Base-by-base conservation (phyloP, 371 early-diverging fungal species). In the Lichtheimia ornata region DNA sequence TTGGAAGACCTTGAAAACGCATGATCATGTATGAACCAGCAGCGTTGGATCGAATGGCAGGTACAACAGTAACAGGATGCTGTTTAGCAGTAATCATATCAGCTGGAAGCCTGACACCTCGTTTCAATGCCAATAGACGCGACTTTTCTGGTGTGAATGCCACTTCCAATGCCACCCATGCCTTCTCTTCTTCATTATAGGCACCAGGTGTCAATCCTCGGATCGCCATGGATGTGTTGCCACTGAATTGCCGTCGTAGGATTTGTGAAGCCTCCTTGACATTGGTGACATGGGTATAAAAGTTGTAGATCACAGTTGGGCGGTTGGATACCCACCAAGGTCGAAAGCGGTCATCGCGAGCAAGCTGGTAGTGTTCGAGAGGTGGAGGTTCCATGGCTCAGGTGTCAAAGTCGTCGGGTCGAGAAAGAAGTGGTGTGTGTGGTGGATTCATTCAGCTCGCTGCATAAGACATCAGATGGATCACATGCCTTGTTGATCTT, bases 1-100 rank as follows among this genome's bases (percentile, higher is more conserved):
- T 9, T 13, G 57, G 57, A 2, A 56, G 25, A 1, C 27, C 57
- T 5, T n/a, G 27, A 28, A 56, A 27, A 3, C 57, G 57, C 57
- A 56, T 42, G 7, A 56, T 27, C 57, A 56, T 56, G 25, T 56
- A 56, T 25, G 57, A 45, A 42, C 57, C 57, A 7, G 57, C 44
- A 13, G 43, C 57, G 25, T 22, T 41, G 25, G 42, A 18, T 25
- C 11, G 12, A 44, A 56, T 56, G 9, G 57, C 43, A 14, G 57
- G 57, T 15, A 56, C 45, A 15, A 56, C 57, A 18, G 54, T 54
- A 9, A 20, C 54, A 13, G 30, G 20, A 18, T 54, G 35, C 9
- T 35, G 35, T 35, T 35, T 11, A 35, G 35, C 11, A 47, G n/a
- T n/a, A 22, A 17, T 47, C 47, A 22, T 18, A 9, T 25, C 44